phyloP scores from a whole-genome alignment of 106 monocot species.

The Iris macrosiphon region DNA sequence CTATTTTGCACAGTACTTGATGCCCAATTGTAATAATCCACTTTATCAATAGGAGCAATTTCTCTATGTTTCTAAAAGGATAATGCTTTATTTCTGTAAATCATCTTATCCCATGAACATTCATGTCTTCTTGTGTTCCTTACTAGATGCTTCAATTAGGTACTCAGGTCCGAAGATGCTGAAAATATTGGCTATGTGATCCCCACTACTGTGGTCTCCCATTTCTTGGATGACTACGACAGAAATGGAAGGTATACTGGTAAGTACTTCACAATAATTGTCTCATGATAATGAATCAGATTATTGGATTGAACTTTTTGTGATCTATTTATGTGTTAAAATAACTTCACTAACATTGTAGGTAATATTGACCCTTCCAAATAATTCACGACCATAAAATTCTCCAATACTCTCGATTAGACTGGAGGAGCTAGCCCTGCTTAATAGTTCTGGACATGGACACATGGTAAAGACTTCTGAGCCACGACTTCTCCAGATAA shows the following conservation, averaged over 20 bases:
- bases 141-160: conserved; percentile 62
- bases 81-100: not conserved
- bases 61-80: not conserved
- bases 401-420: too few relatives aligned
- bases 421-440: too few relatives aligned
- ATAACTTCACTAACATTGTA: not conserved
- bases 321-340: not conserved
- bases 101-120: not conserved
- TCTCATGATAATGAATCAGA: not conserved
- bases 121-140: conserved; percentile 23
- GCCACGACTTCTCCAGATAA: too few relatives aligned
- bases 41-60: not conserved
- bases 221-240: conserved; percentile 89
- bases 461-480: too few relatives aligned
- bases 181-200: conserved; percentile 99
- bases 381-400: too few relatives aligned
- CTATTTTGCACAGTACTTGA: not conserved
- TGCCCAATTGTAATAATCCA: not conserved
- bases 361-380: not conserved
- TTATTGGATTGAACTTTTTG: not conserved
- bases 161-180: conserved; percentile 84
- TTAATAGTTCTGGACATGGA: too few relatives aligned
- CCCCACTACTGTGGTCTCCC: conserved; percentile 93
- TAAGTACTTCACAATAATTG: conserved; percentile 15
- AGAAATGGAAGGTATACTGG: conserved; percentile 94